phyloP scores from a whole-genome alignment of 2,329 filamentous ascomycete species.

The Pseudocercospora vitis region DNA sequence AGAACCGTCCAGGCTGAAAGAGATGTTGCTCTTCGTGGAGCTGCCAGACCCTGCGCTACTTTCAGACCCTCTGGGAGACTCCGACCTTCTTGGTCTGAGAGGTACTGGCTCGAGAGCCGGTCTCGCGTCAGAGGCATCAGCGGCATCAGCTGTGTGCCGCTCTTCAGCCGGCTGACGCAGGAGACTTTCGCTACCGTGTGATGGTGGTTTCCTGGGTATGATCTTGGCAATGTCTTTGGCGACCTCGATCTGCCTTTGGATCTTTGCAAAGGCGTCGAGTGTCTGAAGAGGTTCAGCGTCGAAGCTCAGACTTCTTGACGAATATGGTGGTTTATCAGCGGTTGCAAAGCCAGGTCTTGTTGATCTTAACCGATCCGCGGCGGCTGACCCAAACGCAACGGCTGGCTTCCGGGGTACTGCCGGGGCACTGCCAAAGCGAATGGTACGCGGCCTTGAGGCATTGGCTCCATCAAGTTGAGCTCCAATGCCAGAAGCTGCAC shows the following conservation, averaged over 20 bases:
- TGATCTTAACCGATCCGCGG: neutral
- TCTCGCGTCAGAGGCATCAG: no score
- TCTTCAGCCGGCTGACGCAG: neutral
- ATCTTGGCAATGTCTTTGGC: slow-evolving; percentile 5
- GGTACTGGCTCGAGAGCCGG: neutral
- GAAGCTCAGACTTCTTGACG: neutral
- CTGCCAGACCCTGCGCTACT: neutral
- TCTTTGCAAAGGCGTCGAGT: neutral
- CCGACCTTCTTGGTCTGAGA: neutral
- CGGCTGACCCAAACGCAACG: neutral
- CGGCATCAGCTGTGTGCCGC: neutral
- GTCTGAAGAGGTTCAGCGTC: neutral
- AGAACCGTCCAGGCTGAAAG: slow-evolving; percentile 22
- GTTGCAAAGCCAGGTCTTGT: neutral
- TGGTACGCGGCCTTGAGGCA: neutral
- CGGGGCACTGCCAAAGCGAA: neutral
- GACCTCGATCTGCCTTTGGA: slow-evolving; percentile 1
- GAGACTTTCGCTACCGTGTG: neutral
- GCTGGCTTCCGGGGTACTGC: neutral
- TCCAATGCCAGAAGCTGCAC: neutral
- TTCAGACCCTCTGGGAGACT: neutral
- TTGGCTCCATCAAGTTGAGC: neutral
- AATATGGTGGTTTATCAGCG: neutral
- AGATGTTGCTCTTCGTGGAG: slow-evolving; percentile 17
- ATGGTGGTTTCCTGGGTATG: neutral